phyloP scores from a whole-genome alignment of 495 filamentous ascomycete genomes.

The Penicillium argentinense region DNA sequence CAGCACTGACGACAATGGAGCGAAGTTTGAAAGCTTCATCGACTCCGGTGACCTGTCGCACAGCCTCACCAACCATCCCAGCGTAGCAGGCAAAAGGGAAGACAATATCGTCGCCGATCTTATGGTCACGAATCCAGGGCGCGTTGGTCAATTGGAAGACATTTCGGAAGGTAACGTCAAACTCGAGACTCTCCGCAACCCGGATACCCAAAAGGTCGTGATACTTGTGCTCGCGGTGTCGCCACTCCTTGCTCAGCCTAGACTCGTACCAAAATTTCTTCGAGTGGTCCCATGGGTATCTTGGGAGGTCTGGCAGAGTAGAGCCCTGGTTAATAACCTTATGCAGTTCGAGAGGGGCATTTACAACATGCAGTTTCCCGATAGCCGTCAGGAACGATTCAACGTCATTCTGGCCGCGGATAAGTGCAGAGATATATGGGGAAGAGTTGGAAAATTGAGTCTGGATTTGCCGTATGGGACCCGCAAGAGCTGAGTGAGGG shows the following conservation, averaged over 20 bases:
- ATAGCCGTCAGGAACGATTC: conserved; percentile 2
- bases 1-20: conserved; percentile 12
- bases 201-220: conserved; percentile 38
- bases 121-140: conserved; percentile 35
- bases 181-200: conserved; percentile 16
- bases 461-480: conserved; percentile 35
- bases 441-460: not conserved
- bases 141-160: conserved; percentile 26
- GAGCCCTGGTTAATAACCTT: not conserved
- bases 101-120: conserved; percentile 37
- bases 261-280: conserved; percentile 32
- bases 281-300: conserved; percentile 39
- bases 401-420: not conserved
- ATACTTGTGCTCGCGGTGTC: conserved; percentile 20
- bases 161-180: conserved; percentile 37
- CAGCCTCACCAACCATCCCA: conserved; percentile 47
- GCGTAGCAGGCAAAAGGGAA: conserved; percentile 52
- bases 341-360: not conserved
- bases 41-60: conserved; percentile 32
- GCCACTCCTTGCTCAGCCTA: conserved; percentile 24
- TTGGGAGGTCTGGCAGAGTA: conserved; percentile 28
- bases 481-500: conserved; percentile 41
- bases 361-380: not conserved
- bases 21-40: conserved; percentile 22
- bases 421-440: not conserved